Evolutionary conservation across 116 monocot genomes (phyloP).

Genomic region (Zostera marina): DNA sequence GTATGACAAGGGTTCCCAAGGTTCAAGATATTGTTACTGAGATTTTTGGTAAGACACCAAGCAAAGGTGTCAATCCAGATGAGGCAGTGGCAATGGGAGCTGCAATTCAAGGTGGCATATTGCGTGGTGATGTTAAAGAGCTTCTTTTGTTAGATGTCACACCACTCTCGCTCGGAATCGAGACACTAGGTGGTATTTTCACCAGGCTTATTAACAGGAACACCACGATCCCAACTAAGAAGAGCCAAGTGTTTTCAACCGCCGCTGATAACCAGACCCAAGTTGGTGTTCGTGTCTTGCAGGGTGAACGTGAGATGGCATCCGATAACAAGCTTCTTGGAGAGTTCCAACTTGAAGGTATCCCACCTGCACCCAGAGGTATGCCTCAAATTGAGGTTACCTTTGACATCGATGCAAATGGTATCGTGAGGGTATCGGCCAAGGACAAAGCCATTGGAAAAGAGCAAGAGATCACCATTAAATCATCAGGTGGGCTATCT

Average conservation of each 20-base stretch:
- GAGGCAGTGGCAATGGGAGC: conserved; percentile 35
- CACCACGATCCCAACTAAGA: conserved; percentile 29
- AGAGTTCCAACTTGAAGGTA: conserved; percentile 18
- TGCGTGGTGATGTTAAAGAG: conserved; percentile 37
- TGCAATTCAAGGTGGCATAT: conserved; percentile 28
- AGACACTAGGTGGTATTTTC: conserved; percentile 34
- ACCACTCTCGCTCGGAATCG: conserved; percentile 29
- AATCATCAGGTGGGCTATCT: conserved; percentile 17
- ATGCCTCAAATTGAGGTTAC: conserved; percentile 19
- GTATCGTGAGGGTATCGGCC: conserved; percentile 16
- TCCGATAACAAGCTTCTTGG: conserved; percentile 20
- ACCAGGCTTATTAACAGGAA: conserved; percentile 27
- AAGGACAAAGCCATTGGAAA: conserved; percentile 16
- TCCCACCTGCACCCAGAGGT: conserved; percentile 18
- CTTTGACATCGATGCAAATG: conserved; percentile 20
- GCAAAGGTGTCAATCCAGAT: conserved; percentile 33
- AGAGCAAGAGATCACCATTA: conserved; percentile 18
- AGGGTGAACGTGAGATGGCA: conserved; percentile 23
- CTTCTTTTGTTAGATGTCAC: conserved; percentile 27
- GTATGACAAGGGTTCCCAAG: conserved; percentile 30
- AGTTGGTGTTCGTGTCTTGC: conserved; percentile 16
- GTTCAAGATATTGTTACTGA: conserved; percentile 21
- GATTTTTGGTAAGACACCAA: conserved; percentile 28
- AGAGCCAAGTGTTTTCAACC: conserved; percentile 22
- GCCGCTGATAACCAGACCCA: conserved; percentile 21